Percentiles rank a stretch among this genome's conserved stretches.
phyloP scores from a whole-genome alignment of 768 basidiomycete genomes.

The Russula olivacea region DNA sequence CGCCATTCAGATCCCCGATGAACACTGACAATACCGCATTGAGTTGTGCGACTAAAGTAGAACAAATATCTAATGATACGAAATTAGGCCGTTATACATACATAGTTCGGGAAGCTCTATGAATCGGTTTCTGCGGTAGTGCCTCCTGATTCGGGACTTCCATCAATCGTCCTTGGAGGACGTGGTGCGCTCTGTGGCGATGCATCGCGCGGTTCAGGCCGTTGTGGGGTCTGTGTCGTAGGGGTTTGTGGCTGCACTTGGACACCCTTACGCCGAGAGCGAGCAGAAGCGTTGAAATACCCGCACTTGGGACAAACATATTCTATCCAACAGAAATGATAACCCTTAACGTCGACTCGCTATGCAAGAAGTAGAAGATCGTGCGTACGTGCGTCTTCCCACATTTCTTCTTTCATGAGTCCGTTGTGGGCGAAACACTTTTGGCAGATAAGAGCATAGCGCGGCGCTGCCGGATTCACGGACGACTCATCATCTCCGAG shows the following conservation, averaged over 20 bases:
- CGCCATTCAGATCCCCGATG: neutral
- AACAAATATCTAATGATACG: constrained; percentile 18
- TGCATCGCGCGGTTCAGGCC: neutral
- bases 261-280: constrained; percentile 19
- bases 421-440: constrained; percentile 88
- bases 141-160: neutral
- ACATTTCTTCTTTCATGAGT: constrained; percentile 73
- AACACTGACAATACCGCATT: constrained; percentile 6
- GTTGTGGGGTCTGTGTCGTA: constrained; percentile 4
- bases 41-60: constrained; percentile 14
- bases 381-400: constrained; percentile 77
- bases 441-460: constrained; percentile 85
- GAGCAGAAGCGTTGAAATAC: constrained; percentile 60
- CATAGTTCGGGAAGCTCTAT: constrained; percentile 3
- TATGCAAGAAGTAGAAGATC: neutral
- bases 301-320: constrained; percentile 84
- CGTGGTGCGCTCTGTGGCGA: neutral
- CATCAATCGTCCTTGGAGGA: neutral
- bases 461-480: constrained; percentile 36
- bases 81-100: constrained; percentile 10
- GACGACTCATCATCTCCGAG: constrained; percentile 70
- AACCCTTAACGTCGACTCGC: neutral
- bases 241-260: neutral
- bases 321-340: constrained; percentile 42
- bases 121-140: constrained; percentile 3